These are phyloP conservation scores for Tulasnella sp. DNA, from an alignment of 768 basidiomycete genomes.

Conservation along the genomic window DNA sequence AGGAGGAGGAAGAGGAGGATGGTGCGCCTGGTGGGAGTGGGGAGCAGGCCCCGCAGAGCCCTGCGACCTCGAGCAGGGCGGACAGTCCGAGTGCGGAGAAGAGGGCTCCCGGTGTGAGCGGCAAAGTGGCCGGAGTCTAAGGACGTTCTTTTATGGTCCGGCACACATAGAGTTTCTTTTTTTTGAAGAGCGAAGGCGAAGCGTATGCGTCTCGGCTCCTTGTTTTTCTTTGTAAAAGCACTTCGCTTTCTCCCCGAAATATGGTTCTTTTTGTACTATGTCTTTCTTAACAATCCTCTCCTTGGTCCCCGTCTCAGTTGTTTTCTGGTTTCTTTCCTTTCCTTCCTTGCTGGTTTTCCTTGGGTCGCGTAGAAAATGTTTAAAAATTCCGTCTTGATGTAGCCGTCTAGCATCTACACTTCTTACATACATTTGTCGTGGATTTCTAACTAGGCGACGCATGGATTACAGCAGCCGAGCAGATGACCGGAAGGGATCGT, in stretches of 20 bases:
- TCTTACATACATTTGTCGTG: neutral
- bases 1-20: constrained; percentile 26
- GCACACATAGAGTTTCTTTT: neutral
- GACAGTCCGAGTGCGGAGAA: constrained; percentile 1
- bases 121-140: neutral
- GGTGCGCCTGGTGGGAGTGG: neutral
- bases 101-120: constrained; percentile 1
- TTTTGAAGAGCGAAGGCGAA: neutral
- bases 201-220: neutral
- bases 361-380: neutral
- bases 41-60: neutral
- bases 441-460: too few relatives aligned
- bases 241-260: neutral
- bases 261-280: neutral
- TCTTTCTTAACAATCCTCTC: neutral
- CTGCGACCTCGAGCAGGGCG: neutral
- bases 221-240: neutral
- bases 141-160: neutral
- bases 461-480: too few relatives aligned
- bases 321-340: neutral
- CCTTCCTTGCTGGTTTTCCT: too few relatives aligned
- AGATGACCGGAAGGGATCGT: too few relatives aligned
- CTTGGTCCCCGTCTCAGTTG: neutral
- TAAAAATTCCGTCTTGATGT: neutral
- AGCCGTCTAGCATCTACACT: neutral